Conservation (phyloP, 2,329 filamentous ascomycete genomes). For the Ophiostoma fasciatum region DNA sequence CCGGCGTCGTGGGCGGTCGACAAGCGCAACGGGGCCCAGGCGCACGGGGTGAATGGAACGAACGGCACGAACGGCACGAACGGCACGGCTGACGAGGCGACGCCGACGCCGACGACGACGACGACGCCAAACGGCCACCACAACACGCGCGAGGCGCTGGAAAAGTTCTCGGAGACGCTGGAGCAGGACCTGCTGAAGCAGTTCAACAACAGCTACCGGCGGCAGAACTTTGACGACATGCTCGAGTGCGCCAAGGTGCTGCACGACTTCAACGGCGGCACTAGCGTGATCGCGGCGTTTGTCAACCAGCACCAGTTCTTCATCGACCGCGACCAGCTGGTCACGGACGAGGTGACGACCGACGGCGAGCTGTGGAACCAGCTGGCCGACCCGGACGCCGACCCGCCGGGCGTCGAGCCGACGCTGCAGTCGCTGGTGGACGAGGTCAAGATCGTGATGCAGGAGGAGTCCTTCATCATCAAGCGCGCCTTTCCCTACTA, state of each 20-base stretch:
- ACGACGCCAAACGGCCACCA: conserved; percentile 27
- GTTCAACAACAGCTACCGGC: conserved; percentile 92
- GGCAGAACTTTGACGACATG: conserved; percentile 96
- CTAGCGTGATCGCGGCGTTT: conserved; percentile 88
- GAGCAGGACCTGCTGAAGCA: conserved; percentile 92
- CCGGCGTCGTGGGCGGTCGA: conserved; percentile 53
- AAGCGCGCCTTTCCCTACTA: conserved; percentile 93
- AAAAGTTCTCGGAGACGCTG: conserved; percentile 90
- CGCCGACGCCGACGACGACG: conserved; percentile 31
- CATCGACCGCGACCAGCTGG: conserved; percentile 85
- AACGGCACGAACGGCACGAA: conserved; percentile 24
- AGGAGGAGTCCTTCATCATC: conserved; percentile 94
- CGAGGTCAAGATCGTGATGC: conserved; percentile 88
- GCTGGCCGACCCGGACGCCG: conserved; percentile 84
- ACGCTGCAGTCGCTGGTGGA: conserved; percentile 85
- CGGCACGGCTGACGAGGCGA: conserved; percentile 30
- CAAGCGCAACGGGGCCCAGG: too few species aligned
- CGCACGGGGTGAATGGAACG: conserved; percentile 16
- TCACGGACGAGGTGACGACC: conserved; percentile 67
- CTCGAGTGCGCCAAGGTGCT: conserved; percentile 89
- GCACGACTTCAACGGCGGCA: conserved; percentile 88
- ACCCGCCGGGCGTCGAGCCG: conserved; percentile 80
- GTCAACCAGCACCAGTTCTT: conserved; percentile 99
- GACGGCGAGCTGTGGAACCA: conserved; percentile 77
- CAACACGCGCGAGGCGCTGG: conserved; percentile 76